These are phyloP conservation scores for Xylaria acuta DNA, from an alignment of 495 filamentous ascomycete genomes.

Conservation along the genomic window DNA sequence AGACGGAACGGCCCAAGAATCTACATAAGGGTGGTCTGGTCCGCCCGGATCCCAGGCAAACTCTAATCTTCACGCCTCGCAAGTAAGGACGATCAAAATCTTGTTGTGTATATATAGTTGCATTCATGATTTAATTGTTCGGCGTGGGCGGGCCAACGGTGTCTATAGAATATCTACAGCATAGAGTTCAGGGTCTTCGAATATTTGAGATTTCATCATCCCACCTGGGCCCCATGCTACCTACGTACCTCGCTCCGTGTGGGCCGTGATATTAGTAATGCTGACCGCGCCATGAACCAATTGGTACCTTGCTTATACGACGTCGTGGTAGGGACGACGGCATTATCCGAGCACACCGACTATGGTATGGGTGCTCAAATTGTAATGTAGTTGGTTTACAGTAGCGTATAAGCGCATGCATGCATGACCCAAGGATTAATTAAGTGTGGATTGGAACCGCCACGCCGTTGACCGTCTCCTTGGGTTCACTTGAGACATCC, in stretches of 20 bases:
- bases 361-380: neutral
- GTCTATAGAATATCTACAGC: slow-evolving; percentile 21
- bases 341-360: neutral
- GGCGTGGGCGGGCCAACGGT: slow-evolving; percentile 20
- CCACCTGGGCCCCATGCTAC: neutral
- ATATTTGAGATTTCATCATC: slow-evolving; percentile 8
- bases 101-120: slow-evolving; percentile 13
- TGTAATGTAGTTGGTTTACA: neutral
- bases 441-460: neutral
- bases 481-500: neutral
- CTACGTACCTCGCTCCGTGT: neutral
- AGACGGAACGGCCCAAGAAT: slow-evolving; percentile 27
- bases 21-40: slow-evolving; percentile 27
- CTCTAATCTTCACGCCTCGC: slow-evolving; percentile 24
- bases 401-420: neutral
- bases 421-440: neutral
- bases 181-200: slow-evolving; percentile 23
- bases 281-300: neutral
- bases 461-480: neutral
- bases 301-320: neutral
- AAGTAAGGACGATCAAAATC: slow-evolving; percentile 17
- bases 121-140: slow-evolving; percentile 20
- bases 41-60: slow-evolving; percentile 26
- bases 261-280: neutral
- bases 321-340: neutral